Evolutionary conservation across 495 filamentous ascomycete genomes (phyloP).

Genomic region (Letharia lupina): DNA sequence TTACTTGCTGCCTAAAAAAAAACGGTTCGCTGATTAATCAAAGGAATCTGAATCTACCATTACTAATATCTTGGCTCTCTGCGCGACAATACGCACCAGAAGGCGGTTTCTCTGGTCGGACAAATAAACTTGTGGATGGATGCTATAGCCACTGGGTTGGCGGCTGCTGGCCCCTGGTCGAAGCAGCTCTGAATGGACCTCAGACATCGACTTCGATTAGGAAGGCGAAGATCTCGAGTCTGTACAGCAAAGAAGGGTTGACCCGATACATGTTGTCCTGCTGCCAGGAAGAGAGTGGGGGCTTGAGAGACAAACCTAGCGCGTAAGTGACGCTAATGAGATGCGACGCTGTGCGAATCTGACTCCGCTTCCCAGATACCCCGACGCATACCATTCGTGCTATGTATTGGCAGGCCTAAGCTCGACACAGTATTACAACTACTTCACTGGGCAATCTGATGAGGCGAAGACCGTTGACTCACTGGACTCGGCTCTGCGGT

Average conservation of each 20-base stretch:
- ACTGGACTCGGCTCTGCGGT: conserved; percentile 54
- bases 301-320: conserved; percentile 86
- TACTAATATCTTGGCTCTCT: conserved; percentile 77
- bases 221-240: conserved; percentile 29
- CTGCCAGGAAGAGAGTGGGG: conserved; percentile 71
- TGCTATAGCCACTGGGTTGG: conserved; percentile 98
- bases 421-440: conserved; percentile 67
- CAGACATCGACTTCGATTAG: conserved; percentile 21
- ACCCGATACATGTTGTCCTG: conserved; percentile 81
- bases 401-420: conserved; percentile 85
- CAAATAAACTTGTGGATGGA: conserved; percentile 97
- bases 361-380: conserved; percentile 41
- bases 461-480: conserved; percentile 25
- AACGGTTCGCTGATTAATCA: background rate
- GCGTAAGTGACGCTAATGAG: conserved; percentile 50
- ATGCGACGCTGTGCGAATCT: background rate
- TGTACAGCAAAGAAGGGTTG: conserved; percentile 80
- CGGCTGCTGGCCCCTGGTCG: conserved; percentile 81
- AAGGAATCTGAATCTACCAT: conserved; percentile 69
- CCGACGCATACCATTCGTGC: conserved; percentile 86
- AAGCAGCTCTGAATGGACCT: conserved; percentile 61
- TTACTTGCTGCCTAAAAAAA: background rate
- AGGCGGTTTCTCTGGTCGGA: conserved; percentile 82
- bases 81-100: conserved; percentile 85
- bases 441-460: conserved; percentile 42